These are phyloP conservation scores for Backusella circina DNA, from an alignment of 192 early-diverging fungal genomes.

Conservation along the genomic window DNA sequence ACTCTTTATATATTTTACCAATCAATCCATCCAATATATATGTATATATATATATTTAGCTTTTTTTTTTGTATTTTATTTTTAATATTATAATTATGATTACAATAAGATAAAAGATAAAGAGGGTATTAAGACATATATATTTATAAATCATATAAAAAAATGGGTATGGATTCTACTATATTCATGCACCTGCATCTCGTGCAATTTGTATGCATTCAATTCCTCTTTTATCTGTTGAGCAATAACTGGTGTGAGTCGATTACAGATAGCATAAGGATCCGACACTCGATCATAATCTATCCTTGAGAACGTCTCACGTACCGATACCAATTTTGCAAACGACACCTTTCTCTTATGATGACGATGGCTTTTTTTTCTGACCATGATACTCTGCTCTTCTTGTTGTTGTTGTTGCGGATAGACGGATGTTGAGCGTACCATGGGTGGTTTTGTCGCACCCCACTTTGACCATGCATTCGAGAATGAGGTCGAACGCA, in stretches of 20 bases:
- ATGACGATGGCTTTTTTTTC: background rate
- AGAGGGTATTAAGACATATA: background rate
- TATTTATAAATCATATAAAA: slow-evolving; percentile 44
- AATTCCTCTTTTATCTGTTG: slow-evolving; percentile 89
- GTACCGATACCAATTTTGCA: slow-evolving; percentile 3
- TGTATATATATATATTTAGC: too few relatives aligned
- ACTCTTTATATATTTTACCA: background rate
- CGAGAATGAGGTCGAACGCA: background rate
- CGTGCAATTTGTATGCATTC: slow-evolving; percentile 88
- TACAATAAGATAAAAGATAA: background rate
- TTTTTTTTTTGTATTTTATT: background rate
- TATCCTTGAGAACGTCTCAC: background rate
- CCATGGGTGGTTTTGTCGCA: background rate
- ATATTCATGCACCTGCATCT: slow-evolving; percentile 88
- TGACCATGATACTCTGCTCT: background rate
- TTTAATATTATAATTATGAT: background rate
- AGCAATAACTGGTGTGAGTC: slow-evolving; percentile 75
- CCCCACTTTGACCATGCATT: background rate
- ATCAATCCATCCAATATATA: too few relatives aligned
- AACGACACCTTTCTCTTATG: background rate
- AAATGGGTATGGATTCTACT: slow-evolving; percentile 69
- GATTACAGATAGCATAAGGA: slow-evolving; percentile 7
- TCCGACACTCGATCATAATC: slow-evolving; percentile 12
- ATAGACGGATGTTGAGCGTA: background rate
- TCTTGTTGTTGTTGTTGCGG: background rate